Percentiles rank a stretch among this genome's conserved stretches.
Evolutionary conservation across 768 basidiomycete genomes (phyloP).

Genomic region (Amanita exitialis): DNA sequence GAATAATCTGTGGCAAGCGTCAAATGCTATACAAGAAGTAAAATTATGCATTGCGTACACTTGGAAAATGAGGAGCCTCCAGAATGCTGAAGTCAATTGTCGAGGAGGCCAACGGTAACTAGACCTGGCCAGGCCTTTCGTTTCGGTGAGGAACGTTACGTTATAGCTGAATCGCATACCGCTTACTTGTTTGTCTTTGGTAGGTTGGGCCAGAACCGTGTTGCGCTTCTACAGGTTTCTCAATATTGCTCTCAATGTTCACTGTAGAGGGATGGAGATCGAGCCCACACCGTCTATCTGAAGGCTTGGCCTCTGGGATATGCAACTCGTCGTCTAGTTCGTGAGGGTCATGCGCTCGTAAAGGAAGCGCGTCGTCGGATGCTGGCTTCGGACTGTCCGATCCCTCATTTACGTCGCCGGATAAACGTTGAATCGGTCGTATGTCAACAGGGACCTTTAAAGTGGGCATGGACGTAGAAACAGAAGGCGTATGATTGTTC

Average conservation of each 20-base stretch:
- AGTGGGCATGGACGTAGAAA: not conserved
- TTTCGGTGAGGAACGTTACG: not conserved
- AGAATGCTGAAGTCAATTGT: not conserved
- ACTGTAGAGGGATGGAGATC: not conserved
- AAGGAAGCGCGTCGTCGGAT: not conserved
- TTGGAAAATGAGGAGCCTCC: conserved; percentile 20
- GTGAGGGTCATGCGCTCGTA: not conserved
- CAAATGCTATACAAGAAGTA: not conserved
- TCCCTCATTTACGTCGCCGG: not conserved
- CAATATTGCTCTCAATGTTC: not conserved
- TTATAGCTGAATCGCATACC: not conserved
- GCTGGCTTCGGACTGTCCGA: not conserved
- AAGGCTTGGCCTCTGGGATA: not conserved
- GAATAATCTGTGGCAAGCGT: conserved; percentile 26
- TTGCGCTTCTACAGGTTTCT: not conserved
- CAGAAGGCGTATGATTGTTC: not conserved
- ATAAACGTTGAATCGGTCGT: not conserved
- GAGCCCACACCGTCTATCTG: not conserved
- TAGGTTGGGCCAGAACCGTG: not conserved
- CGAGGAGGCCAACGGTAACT: not conserved
- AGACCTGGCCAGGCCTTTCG: not conserved
- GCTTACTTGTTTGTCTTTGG: not conserved
- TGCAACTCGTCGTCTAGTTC: not conserved
- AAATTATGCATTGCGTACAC: conserved; percentile 23
- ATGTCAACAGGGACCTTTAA: not conserved